Evolutionary conservation across 306 rosid genomes (phyloP).

Genomic region (Oxytropis ochrocephala): DNA sequence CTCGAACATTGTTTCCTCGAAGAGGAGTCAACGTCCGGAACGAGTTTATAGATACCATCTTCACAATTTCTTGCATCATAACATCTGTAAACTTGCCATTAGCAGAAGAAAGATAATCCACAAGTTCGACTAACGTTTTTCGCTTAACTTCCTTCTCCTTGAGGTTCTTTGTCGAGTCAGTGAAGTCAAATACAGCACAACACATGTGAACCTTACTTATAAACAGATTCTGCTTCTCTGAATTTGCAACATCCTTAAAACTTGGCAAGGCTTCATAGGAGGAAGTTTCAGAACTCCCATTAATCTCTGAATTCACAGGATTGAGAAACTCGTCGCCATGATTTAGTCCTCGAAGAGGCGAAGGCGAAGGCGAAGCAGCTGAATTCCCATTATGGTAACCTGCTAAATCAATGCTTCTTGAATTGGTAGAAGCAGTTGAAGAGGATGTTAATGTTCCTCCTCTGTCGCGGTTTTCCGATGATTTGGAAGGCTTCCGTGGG

Average conservation of each 20-base stretch:
- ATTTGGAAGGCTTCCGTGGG: slow-evolving; percentile 59
- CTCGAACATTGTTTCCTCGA: slow-evolving; percentile 44
- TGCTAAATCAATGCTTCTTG: slow-evolving; percentile 32
- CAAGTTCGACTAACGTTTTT: slow-evolving; percentile 54
- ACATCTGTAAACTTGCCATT: slow-evolving; percentile 54
- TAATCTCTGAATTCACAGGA: slow-evolving; percentile 41
- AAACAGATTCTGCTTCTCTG: slow-evolving; percentile 58
- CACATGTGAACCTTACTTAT: slow-evolving; percentile 58
- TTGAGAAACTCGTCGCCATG: slow-evolving; percentile 34
- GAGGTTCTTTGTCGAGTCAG: slow-evolving; percentile 48
- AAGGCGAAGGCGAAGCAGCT: slow-evolving; percentile 21
- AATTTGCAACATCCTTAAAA: slow-evolving; percentile 54
- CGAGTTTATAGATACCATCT: slow-evolving; percentile 53
- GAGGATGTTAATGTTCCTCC: slow-evolving; percentile 41
- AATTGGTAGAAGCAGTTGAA: slow-evolving; percentile 41
- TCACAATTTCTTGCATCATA: slow-evolving; percentile 55
- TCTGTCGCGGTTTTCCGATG: slow-evolving; percentile 54
- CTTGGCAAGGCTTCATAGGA: slow-evolving; percentile 54
- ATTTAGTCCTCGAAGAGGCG: slow-evolving; percentile 35
- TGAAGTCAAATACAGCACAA: slow-evolving; percentile 52
- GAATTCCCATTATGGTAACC: slow-evolving; percentile 30
- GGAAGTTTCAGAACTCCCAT: slow-evolving; percentile 35
- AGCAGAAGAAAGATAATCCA: slow-evolving; percentile 10
- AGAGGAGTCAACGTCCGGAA: slow-evolving; percentile 50
- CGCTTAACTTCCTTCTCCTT: slow-evolving; percentile 63